Percentiles rank a stretch among this genome's conserved stretches.
Conservation (phyloP, 148 eudicot genomes). For the Salicornia ramosissima region DNA sequence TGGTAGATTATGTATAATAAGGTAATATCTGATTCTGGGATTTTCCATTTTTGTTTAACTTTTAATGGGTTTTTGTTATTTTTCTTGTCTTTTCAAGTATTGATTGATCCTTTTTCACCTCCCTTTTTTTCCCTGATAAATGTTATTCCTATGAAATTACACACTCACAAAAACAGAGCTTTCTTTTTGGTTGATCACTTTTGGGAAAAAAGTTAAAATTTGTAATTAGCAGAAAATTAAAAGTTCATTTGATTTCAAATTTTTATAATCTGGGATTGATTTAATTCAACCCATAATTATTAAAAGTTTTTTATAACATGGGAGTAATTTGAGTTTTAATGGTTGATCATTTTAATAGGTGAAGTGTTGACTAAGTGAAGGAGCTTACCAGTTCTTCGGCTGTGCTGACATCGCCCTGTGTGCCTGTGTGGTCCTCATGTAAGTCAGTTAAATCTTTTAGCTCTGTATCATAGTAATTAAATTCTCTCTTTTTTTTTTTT, state of each 20-base stretch:
- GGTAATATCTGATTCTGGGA: background rate
- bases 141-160: too few species aligned
- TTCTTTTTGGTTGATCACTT: background rate
- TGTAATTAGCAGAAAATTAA: too few species aligned
- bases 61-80: background rate
- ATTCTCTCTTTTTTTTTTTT: background rate
- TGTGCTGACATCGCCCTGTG: constrained; percentile 22
- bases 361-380: constrained; percentile 17
- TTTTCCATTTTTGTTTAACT: background rate
- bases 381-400: constrained; percentile 23
- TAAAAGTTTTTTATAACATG: too few species aligned
- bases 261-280: background rate
- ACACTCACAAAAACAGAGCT: background rate
- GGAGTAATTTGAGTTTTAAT: background rate
- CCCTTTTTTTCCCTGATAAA: too few species aligned
- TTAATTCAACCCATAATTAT: too few species aligned
- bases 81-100: background rate
- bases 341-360: constrained; percentile 21
- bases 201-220: background rate
- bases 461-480: background rate
- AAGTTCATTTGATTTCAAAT: background rate
- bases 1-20: background rate
- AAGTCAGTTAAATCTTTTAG: constrained; percentile 18
- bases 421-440: constrained; percentile 31
- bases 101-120: constrained; percentile 12